Evolutionary conservation across 176 grass and related monocot genomes (phyloP).

Genomic region (Raddia guianensis): DNA sequence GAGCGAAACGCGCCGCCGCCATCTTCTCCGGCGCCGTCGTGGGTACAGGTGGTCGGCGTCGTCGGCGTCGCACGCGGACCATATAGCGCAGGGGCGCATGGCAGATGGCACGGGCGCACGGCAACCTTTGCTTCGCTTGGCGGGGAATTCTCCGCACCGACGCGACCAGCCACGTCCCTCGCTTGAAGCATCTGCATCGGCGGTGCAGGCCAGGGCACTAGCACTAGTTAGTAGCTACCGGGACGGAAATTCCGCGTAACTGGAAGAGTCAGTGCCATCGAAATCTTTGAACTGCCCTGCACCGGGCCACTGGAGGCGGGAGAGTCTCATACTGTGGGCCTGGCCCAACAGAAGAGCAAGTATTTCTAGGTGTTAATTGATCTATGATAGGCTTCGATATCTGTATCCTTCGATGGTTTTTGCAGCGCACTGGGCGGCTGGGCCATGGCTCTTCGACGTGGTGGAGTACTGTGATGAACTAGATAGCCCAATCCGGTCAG

Average conservation of each 20-base stretch:
- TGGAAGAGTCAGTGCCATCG: too few species aligned
- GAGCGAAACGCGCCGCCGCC: neutral
- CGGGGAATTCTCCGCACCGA: slow-evolving; percentile 19
- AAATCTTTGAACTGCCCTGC: neutral
- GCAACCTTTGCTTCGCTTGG: slow-evolving; percentile 48
- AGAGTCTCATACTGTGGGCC: neutral
- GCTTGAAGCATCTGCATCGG: slow-evolving; percentile 32
- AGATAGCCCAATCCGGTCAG: neutral
- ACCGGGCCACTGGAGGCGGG: neutral
- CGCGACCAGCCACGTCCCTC: neutral
- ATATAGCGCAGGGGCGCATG: slow-evolving; percentile 9
- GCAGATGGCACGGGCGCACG: neutral
- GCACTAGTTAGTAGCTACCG: neutral
- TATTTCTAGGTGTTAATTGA: neutral
- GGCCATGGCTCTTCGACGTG: neutral
- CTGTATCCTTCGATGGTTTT: neutral
- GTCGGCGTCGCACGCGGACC: slow-evolving; percentile 21
- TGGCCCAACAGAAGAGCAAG: neutral
- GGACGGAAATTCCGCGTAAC: neutral
- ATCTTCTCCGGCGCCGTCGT: neutral
- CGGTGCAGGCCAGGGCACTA: neutral
- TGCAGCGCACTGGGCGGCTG: neutral
- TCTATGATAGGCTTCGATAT: neutral
- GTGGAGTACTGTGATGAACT: neutral
- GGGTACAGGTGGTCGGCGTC: neutral